Percentiles rank a stretch among this genome's conserved stretches.
These are phyloP conservation scores for Chimonanthus praecox DNA, from an alignment of 164 flowering plant species.

Conservation along the genomic window DNA sequence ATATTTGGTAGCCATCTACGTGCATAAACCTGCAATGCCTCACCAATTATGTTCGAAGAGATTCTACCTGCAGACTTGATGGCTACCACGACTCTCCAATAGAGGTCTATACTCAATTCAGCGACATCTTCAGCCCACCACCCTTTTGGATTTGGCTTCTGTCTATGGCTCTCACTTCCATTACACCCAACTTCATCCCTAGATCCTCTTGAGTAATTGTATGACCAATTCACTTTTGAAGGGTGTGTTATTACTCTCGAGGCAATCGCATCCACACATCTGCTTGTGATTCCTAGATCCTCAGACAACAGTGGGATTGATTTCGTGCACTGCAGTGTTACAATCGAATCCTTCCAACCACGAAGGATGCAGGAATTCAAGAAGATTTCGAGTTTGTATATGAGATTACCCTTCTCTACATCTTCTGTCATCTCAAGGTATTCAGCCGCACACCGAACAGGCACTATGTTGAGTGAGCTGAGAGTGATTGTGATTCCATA, in stretches of 20 bases:
- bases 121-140: constrained; percentile 97
- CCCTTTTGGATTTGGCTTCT: constrained; percentile 26
- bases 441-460: constrained; percentile 83
- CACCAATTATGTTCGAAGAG: constrained; percentile 61
- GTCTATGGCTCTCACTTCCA: constrained; percentile 45
- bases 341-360: constrained; percentile 90
- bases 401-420: constrained; percentile 83
- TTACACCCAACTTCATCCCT: constrained; percentile 49
- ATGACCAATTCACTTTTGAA: constrained; percentile 47
- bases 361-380: constrained; percentile 74
- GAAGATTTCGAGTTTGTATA: constrained; percentile 79
- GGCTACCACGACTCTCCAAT: constrained; percentile 73
- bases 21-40: constrained; percentile 74
- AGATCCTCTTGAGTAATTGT: constrained; percentile 49
- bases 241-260: constrained; percentile 45
- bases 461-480: constrained; percentile 74
- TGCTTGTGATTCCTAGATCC: constrained; percentile 72
- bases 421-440: constrained; percentile 94
- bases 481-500: constrained; percentile 94
- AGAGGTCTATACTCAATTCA: constrained; percentile 70
- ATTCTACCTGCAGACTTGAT: constrained; percentile 66
- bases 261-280: constrained; percentile 79
- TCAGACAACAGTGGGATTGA: constrained; percentile 61
- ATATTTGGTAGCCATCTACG: constrained; percentile 70
- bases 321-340: constrained; percentile 67